Percentiles rank a stretch among this genome's conserved stretches.
phyloP scores from a whole-genome alignment of 129 eudicot genomes.

The Helichrysum umbraculigerum region DNA sequence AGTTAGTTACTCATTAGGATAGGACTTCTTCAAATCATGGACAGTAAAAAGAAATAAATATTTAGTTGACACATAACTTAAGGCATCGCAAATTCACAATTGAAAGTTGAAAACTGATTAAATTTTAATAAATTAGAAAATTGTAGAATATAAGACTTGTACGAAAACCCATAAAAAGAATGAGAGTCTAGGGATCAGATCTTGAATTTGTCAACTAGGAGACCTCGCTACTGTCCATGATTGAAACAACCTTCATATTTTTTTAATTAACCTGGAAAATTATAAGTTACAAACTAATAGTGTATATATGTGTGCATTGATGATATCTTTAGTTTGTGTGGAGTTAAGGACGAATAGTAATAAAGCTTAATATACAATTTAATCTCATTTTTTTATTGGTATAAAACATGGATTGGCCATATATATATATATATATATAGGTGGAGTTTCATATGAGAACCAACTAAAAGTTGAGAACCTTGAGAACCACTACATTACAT shows the following conservation, averaged over 20 bases:
- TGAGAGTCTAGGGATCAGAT: conserved; percentile 57
- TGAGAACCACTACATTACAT: no score
- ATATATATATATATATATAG: no score
- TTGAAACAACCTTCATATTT: conserved; percentile 21
- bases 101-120: neutral
- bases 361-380: neutral
- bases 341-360: neutral
- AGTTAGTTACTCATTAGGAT: no score
- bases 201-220: conserved; percentile 65
- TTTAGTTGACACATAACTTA: neutral
- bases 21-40: no score
- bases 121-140: neutral
- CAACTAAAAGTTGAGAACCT: no score
- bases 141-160: conserved; percentile 37
- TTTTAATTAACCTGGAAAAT: conserved; percentile 4
- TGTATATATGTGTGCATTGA: neutral
- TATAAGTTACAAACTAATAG: neutral
- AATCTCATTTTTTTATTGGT: neutral
- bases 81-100: neutral
- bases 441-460: no score
- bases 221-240: conserved; percentile 40
- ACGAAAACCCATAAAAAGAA: conserved; percentile 46
- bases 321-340: neutral
- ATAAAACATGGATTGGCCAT: no score
- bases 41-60: no score